These are phyloP conservation scores for Quercus berberidifolia DNA, from an alignment of 306 rosid species.

Conservation along the genomic window DNA sequence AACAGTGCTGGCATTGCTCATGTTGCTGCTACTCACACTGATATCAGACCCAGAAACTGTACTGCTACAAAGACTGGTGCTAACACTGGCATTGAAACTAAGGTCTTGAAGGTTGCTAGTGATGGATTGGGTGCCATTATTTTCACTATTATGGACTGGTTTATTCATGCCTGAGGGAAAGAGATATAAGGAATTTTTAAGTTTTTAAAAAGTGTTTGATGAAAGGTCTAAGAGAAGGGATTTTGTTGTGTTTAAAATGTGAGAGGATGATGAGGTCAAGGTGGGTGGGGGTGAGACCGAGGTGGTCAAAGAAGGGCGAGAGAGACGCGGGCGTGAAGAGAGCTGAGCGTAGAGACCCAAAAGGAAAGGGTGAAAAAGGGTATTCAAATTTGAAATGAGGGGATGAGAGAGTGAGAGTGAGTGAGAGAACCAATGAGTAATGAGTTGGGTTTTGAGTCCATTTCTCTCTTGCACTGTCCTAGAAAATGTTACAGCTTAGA, in stretches of 20 bases:
- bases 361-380: slow-evolving; percentile 16
- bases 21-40: slow-evolving; percentile 34
- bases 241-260: background rate
- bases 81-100: slow-evolving; percentile 20
- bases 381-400: slow-evolving; percentile 46
- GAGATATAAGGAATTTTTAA: too few relatives aligned
- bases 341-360: slow-evolving; percentile 32
- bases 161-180: slow-evolving; percentile 25
- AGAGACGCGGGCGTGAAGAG: slow-evolving; percentile 38
- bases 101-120: slow-evolving; percentile 11
- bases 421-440: slow-evolving; percentile 35
- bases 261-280: slow-evolving; percentile 27
- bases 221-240: slow-evolving; percentile 6
- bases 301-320: slow-evolving; percentile 57
- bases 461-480: slow-evolving; percentile 31
- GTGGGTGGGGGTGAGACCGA: slow-evolving; percentile 40
- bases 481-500: slow-evolving; percentile 45
- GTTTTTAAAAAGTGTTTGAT: slow-evolving; percentile 9
- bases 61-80: slow-evolving; percentile 36
- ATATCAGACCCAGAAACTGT: slow-evolving; percentile 29
- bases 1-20: slow-evolving; percentile 17
- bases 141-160: slow-evolving; percentile 7
- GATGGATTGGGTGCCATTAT: slow-evolving; percentile 13
- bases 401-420: slow-evolving; percentile 8
- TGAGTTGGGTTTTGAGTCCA: slow-evolving; percentile 35